These are phyloP conservation scores for Lachancea waltii DNA, from an alignment of 805 yeast genomes.

Conservation along the genomic window DNA sequence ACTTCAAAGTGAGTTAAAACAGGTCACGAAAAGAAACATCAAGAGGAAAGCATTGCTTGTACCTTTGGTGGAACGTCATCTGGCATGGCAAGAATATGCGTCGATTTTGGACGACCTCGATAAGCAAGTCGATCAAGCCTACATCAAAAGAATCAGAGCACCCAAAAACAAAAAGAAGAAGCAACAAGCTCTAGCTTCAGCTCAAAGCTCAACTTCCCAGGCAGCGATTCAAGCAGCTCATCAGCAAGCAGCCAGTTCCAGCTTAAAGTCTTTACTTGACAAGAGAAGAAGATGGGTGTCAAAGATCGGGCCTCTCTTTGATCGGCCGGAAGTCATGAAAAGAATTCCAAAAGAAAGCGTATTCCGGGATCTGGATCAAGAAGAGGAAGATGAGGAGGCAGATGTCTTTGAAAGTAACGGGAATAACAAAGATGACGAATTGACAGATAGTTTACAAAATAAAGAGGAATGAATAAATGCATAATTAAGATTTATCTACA, in stretches of 20 bases:
- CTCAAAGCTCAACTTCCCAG: constrained; percentile 24
- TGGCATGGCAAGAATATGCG: constrained; percentile 92
- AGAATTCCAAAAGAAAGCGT: constrained; percentile 62
- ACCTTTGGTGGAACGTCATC: constrained; percentile 75
- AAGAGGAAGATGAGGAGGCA: constrained; percentile 37
- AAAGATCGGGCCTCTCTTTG: constrained; percentile 83
- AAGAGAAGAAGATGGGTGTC: constrained; percentile 85
- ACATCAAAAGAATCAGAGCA: constrained; percentile 71
- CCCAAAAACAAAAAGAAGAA: constrained; percentile 45
- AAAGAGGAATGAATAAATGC: constrained; percentile 10
- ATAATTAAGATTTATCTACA: constrained; percentile 7
- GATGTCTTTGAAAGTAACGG: constrained; percentile 29
- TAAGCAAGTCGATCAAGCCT: constrained; percentile 94
- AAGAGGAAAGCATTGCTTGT: constrained; percentile 57
- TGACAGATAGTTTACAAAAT: constrained; percentile 14
- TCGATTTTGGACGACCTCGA: constrained; percentile 89
- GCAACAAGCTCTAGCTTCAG: constrained; percentile 18
- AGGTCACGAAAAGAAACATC: constrained; percentile 56
- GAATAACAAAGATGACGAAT: constrained; percentile 28
- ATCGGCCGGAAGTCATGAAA: constrained; percentile 60
- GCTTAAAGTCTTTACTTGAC: constrained; percentile 72
- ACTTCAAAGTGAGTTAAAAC: constrained; percentile 61
- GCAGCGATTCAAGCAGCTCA: constrained; percentile 39
- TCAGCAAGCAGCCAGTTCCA: constrained; percentile 70
- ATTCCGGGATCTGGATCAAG: constrained; percentile 39